Conservation (phyloP, 257 asterid species). For the Striga asiatica region DNA sequence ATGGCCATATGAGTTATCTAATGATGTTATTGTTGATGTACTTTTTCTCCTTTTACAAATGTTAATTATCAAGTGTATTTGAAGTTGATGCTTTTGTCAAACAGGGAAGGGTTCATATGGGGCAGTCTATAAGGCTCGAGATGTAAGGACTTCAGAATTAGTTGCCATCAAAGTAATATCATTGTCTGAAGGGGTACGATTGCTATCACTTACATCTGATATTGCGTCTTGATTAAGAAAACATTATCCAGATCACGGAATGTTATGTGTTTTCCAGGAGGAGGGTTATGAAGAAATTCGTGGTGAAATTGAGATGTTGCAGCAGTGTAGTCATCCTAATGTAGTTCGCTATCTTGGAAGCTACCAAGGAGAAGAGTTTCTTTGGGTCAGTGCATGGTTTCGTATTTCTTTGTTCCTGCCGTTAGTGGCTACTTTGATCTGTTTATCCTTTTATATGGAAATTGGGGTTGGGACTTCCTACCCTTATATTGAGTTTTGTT, state of each 20-base stretch:
- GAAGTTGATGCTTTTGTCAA: conserved; percentile 11
- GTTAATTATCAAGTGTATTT: conserved; percentile 9
- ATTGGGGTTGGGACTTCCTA: conserved; percentile 4
- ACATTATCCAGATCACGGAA: background rate
- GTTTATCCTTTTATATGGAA: conserved; percentile 1
- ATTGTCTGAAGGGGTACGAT: conserved; percentile 84
- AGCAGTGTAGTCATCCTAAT: conserved; percentile 98
- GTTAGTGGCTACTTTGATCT: background rate
- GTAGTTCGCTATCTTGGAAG: conserved; percentile 98
- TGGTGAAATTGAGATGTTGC: conserved; percentile 98
- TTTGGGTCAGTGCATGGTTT: conserved; percentile 58
- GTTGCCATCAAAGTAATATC: conserved; percentile 98
- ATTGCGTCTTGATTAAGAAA: background rate
- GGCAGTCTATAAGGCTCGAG: conserved; percentile 94
- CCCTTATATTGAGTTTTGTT: background rate
- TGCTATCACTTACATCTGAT: conserved; percentile 1
- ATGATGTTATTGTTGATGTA: background rate
- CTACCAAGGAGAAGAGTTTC: conserved; percentile 97
- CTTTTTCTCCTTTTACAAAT: background rate
- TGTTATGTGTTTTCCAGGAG: conserved; percentile 45
- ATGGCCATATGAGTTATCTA: background rate
- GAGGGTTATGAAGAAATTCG: conserved; percentile 97
- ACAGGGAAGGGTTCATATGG: conserved; percentile 98
- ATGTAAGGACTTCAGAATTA: conserved; percentile 74
- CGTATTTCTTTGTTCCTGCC: background rate